Percentiles rank a stretch among this genome's conserved stretches.
Conservation (phyloP, 1,284 basidiomycete genomes). For the Cutaneotrichosporon dermatis region DNA sequence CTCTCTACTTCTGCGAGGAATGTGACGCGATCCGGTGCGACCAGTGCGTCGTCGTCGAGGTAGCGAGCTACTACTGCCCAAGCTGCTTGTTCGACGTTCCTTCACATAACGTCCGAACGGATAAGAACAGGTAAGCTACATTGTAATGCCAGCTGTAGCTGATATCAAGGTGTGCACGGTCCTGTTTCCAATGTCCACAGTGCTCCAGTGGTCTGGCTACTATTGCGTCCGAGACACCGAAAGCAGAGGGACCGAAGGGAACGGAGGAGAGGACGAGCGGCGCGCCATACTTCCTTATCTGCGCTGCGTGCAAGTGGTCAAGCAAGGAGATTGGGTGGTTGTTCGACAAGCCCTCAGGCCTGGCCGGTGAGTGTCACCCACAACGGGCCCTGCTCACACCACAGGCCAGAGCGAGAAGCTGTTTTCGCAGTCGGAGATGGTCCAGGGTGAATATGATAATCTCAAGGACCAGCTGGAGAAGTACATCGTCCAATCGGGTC, state of each 20-base stretch:
- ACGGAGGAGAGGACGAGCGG: constrained; percentile 49
- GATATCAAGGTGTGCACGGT: constrained; percentile 76
- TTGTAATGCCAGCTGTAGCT: too few species aligned
- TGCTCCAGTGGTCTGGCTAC: constrained; percentile 84
- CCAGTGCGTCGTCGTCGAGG: constrained; percentile 83
- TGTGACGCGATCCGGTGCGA: constrained; percentile 93
- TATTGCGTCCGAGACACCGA: constrained; percentile 64
- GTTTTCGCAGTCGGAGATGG: constrained; percentile 77
- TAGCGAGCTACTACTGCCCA: constrained; percentile 95
- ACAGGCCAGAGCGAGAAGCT: constrained; percentile 80
- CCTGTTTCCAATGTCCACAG: constrained; percentile 93
- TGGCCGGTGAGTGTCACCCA: constrained; percentile 62
- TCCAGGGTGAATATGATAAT: constrained; percentile 75
- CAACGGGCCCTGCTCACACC: constrained; percentile 14
- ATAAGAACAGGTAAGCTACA: constrained; percentile 74
- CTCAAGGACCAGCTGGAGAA: constrained; percentile 93
- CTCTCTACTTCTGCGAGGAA: constrained; percentile 96
- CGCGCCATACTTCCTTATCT: constrained; percentile 87
- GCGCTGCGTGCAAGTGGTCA: constrained; percentile 92
- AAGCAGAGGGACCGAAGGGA: not conserved
- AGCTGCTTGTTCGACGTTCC: constrained; percentile 99
- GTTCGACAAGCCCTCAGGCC: constrained; percentile 92
- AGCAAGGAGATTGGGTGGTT: constrained; percentile 82
- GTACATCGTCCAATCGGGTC: constrained; percentile 52
- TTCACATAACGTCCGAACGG: constrained; percentile 86